Evolutionary conservation across 371 early-diverging fungal species (phyloP).

Genomic region (Apophysomyces elegans): DNA sequence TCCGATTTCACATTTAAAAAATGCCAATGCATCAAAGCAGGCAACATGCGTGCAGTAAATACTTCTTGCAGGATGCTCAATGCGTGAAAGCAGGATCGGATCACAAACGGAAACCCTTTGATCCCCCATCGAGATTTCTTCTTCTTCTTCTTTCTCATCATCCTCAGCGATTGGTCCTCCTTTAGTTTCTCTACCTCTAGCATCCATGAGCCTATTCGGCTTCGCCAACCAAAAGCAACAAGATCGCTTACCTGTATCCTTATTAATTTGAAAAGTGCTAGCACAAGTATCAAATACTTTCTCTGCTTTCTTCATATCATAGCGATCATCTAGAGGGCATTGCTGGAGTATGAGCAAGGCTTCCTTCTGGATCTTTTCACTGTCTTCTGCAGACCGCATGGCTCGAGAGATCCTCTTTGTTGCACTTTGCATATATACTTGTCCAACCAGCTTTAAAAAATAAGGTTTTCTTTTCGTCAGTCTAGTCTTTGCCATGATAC

Average conservation of each 20-base stretch:
- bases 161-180: neutral
- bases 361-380: slow-evolving; percentile 23
- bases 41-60: slow-evolving; percentile 45
- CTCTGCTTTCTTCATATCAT: slow-evolving; percentile 18
- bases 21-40: slow-evolving; percentile 37
- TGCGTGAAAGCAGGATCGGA: slow-evolving; percentile 34
- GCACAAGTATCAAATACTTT: slow-evolving; percentile 10
- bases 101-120: slow-evolving; percentile 41
- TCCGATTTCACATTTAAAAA: slow-evolving; percentile 18
- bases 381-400: slow-evolving; percentile 22
- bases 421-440: slow-evolving; percentile 33
- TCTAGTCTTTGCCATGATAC: neutral
- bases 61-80: slow-evolving; percentile 43
- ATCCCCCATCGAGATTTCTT: slow-evolving; percentile 29
- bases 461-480: neutral
- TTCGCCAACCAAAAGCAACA: neutral
- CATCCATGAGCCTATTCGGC: neutral
- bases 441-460: slow-evolving; percentile 21
- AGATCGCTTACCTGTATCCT: neutral
- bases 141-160: slow-evolving; percentile 27
- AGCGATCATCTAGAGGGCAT: slow-evolving; percentile 21
- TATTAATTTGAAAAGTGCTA: neutral
- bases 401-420: slow-evolving; percentile 27
- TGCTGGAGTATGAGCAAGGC: slow-evolving; percentile 17
- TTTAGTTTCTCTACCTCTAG: neutral